Percentiles rank a stretch among this genome's conserved stretches.
Conservation (phyloP, 768 basidiomycete species). For the Boletus sp. region DNA sequence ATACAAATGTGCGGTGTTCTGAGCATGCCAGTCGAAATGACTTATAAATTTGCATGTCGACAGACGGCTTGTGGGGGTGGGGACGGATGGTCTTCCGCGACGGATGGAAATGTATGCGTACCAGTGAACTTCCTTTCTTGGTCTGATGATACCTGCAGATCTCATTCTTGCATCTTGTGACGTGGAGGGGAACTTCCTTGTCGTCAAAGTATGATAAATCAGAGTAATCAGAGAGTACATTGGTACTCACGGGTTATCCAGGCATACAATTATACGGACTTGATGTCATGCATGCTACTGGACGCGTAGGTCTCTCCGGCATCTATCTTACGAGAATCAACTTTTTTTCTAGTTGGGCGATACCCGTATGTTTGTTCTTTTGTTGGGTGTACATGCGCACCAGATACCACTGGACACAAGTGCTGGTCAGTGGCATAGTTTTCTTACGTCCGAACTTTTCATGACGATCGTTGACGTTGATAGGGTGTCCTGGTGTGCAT, state of each 20-base stretch:
- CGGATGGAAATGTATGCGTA: slow-evolving; percentile 79
- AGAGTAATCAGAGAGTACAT: background rate
- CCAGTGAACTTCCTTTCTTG: background rate
- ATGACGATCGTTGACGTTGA: background rate
- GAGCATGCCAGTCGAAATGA: background rate
- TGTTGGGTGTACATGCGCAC: slow-evolving; percentile 81
- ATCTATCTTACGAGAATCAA: background rate
- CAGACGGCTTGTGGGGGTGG: slow-evolving; percentile 87
- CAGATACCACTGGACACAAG: slow-evolving; percentile 79
- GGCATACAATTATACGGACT: slow-evolving; percentile 84
- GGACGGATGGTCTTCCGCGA: slow-evolving; percentile 64
- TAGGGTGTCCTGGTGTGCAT: slow-evolving; percentile 75
- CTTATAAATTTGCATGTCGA: background rate
- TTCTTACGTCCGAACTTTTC: background rate
- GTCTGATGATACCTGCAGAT: slow-evolving; percentile 42
- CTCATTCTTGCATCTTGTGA: slow-evolving; percentile 75
- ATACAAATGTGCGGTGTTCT: slow-evolving; percentile 61
- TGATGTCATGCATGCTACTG: slow-evolving; percentile 89
- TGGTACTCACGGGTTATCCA: slow-evolving; percentile 20
- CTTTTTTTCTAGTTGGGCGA: slow-evolving; percentile 66
- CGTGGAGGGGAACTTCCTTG: slow-evolving; percentile 86
- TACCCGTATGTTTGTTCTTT: slow-evolving; percentile 81
- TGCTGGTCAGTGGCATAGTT: slow-evolving; percentile 48
- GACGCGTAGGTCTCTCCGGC: slow-evolving; percentile 60
- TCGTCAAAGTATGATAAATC: slow-evolving; percentile 54